Base-by-base conservation (phyloP, 495 filamentous ascomycete species). In the Staphylotrichum longicolle region DNA sequence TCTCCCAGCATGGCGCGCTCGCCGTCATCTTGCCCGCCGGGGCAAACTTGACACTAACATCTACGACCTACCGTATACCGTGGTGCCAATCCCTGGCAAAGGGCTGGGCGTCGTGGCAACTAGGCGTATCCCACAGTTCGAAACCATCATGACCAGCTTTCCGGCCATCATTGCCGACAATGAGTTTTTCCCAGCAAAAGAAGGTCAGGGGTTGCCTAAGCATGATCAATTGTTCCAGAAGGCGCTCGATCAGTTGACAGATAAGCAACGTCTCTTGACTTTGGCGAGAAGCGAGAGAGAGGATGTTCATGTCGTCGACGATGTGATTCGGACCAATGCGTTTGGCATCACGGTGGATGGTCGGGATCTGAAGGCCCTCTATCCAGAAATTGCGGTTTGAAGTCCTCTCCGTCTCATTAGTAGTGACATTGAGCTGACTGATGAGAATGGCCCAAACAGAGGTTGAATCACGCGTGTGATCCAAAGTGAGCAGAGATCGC, bases 231-330 rank as follows among this genome's bases (percentile, higher is more conserved):
- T 71, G 58, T 69, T 74, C 33, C 63, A 71, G 32, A 54, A 54
- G 5, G 66, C 65, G 3, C 42, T 68, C 9, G 60, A 69, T 27
- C 69, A 71, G 59, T 46, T 75, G 35, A 49, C 62, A 4, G 66
- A 76, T 42, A n/a, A 61, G 58, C 53, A 70, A 34, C 60, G 68
- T 20, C 44, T 73, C 2, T 12, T 67, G 45, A 48, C 53, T 2
- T 32, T 90, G 64, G 84, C 89, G 37, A 85, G 87, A 62, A 90
- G 88, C 70, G 86, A 83, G 5, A 66, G 65, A 0, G 64, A 60
- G 0, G 60, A 68, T 20, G 61, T 72, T 1, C 71, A 75, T 48
- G 63, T 73, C 2, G 57, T 75, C 70, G 47, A 75, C 33, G 74
- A 75, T 59, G 66, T 72, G 3, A 32, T 74, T 4, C 60, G 71